phyloP scores from a whole-genome alignment of 805 yeast species.

The Sugiyamaella marilandica region DNA sequence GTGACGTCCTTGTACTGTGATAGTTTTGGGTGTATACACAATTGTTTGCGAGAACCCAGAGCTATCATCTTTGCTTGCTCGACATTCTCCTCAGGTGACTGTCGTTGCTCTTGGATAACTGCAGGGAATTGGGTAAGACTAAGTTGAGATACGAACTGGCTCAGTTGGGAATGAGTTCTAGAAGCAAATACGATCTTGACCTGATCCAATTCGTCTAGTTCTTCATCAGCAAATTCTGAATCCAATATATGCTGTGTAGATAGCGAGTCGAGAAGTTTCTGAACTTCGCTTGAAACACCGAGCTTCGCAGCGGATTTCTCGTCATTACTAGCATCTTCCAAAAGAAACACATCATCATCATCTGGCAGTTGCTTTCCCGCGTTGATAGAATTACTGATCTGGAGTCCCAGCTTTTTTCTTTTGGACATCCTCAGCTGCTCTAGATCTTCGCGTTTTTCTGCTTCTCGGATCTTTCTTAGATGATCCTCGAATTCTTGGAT shows the following conservation, averaged over 20 bases:
- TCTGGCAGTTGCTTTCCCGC: background rate
- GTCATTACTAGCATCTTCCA: conserved; percentile 32
- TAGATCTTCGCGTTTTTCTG: conserved; percentile 15
- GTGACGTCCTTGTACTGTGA: conserved; percentile 43
- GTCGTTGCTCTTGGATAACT: background rate
- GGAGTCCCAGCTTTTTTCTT: conserved; percentile 17
- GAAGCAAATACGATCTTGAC: conserved; percentile 66
- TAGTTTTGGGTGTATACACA: conserved; percentile 70
- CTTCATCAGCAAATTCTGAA: conserved; percentile 14
- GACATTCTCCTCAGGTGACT: conserved; percentile 20
- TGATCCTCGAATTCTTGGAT: conserved; percentile 25
- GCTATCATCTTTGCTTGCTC: conserved; percentile 68
- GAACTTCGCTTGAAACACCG: conserved; percentile 42
- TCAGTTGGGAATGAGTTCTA: conserved; percentile 85
- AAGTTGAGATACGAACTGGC: conserved; percentile 74
- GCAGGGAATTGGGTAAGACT: conserved; percentile 53
- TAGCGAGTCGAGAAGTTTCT: conserved; percentile 42
- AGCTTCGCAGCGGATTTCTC: conserved; percentile 22
- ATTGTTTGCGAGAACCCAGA: conserved; percentile 77
- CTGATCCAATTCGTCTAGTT: conserved; percentile 1
- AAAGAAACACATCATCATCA: conserved; percentile 5
- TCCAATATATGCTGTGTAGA: conserved; percentile 25
- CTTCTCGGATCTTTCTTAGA: conserved; percentile 15
- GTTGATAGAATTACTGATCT: background rate
- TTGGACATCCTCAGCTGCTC: conserved; percentile 13